phyloP scores from a whole-genome alignment of 306 rosid genomes.

The Clitoria ternatea region DNA sequence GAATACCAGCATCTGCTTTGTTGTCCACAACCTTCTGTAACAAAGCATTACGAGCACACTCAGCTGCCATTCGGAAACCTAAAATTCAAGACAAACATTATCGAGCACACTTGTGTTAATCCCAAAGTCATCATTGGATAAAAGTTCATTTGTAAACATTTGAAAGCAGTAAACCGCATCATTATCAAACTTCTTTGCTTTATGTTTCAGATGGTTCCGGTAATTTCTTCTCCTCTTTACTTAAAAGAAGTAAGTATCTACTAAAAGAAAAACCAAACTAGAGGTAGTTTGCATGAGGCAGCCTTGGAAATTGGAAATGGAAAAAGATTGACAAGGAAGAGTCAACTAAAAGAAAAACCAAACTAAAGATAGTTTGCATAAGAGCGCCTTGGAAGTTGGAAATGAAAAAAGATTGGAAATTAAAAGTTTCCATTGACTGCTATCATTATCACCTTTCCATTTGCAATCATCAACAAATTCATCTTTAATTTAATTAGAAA shows the following conservation, averaged over 20 bases:
- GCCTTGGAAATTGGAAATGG: background rate
- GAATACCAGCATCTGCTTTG: constrained; percentile 67
- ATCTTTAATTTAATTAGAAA: background rate
- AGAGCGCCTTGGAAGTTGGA: background rate
- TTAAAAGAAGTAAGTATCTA: background rate
- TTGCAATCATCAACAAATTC: background rate
- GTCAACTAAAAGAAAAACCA: background rate
- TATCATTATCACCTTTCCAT: background rate
- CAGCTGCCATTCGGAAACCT: constrained; percentile 98
- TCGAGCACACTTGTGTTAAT: background rate
- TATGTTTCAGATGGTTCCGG: background rate
- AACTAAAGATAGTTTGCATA: background rate
- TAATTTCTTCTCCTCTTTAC: background rate
- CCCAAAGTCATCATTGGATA: background rate
- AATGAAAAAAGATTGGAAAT: background rate
- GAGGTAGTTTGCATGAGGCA: background rate
- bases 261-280: background rate
- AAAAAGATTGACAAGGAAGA: background rate
- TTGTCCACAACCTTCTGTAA: constrained; percentile 80
- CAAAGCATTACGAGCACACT: constrained; percentile 80
- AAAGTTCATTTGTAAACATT: background rate
- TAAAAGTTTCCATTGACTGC: background rate
- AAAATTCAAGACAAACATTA: constrained; percentile 16
- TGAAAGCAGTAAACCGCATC: background rate
- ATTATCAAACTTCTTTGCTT: background rate